Evolutionary conservation across 257 asterid genomes (phyloP).

Genomic region (Leonotis leonurus): DNA sequence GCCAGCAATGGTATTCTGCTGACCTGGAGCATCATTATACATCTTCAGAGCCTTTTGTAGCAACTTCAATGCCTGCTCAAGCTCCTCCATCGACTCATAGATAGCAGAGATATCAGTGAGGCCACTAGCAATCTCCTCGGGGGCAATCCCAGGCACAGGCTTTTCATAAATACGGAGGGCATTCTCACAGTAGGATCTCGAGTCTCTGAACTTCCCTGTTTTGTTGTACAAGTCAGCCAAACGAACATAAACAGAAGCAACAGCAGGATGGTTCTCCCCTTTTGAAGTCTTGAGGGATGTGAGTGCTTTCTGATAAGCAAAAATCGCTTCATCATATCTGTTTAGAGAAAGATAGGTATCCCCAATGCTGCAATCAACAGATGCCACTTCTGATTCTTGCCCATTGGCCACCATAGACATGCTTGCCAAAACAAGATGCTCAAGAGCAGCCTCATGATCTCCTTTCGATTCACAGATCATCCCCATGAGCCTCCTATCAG

Average conservation of each 20-base stretch:
- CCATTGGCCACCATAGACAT: slow-evolving; percentile 90
- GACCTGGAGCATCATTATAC: slow-evolving; percentile 81
- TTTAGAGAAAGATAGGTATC: slow-evolving; percentile 73
- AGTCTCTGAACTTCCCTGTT: slow-evolving; percentile 79
- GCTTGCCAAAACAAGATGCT: slow-evolving; percentile 92
- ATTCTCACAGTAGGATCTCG: slow-evolving; percentile 77
- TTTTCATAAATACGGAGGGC: slow-evolving; percentile 79
- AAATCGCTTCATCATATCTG: slow-evolving; percentile 81
- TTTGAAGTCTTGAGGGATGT: slow-evolving; percentile 70
- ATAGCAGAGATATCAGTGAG: slow-evolving; percentile 82
- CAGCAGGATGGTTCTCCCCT: slow-evolving; percentile 91
- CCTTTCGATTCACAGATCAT: slow-evolving; percentile 80
- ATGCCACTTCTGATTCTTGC: slow-evolving; percentile 80
- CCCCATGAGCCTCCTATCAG: slow-evolving; percentile 87
- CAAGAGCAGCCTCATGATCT: slow-evolving; percentile 82
- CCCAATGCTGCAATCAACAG: slow-evolving; percentile 83
- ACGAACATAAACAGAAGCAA: slow-evolving; percentile 83
- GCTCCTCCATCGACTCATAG: slow-evolving; percentile 85
- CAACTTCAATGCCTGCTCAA: slow-evolving; percentile 70
- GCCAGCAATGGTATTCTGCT: slow-evolving; percentile 75
- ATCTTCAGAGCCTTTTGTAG: slow-evolving; percentile 83
- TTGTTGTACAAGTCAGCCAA: slow-evolving; percentile 77
- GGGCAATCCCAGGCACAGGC: slow-evolving; percentile 66
- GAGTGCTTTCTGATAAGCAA: slow-evolving; percentile 80
- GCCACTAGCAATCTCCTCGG: slow-evolving; percentile 87